A percentile compares a stretch with the other conserved stretches of the same genome.
phyloP scores from a whole-genome alignment of 495 filamentous ascomycete genomes.

The Trichoderma virens region DNA sequence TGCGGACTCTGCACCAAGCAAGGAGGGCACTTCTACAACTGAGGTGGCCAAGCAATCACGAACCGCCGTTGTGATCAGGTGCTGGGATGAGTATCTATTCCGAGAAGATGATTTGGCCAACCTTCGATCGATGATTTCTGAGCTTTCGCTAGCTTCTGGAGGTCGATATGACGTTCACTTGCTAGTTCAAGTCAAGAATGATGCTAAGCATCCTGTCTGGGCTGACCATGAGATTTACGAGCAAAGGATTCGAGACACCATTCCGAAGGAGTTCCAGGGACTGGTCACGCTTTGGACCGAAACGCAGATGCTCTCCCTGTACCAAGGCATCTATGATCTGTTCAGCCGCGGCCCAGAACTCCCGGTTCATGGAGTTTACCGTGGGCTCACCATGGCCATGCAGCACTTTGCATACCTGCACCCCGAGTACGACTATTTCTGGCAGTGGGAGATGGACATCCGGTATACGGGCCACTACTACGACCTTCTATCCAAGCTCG shows the following conservation, averaged over 20 bases:
- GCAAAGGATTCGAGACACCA: conserved; percentile 51
- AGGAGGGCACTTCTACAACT: neutral
- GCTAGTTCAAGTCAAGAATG: conserved; percentile 66
- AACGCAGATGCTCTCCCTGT: conserved; percentile 80
- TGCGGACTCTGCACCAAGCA: too few relatives aligned
- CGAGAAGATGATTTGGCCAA: conserved; percentile 60
- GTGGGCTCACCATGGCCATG: conserved; percentile 85
- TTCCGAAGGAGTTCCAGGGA: conserved; percentile 81
- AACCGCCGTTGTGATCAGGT: conserved; percentile 67
- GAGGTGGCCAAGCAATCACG: conserved; percentile 30
- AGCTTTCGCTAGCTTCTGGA: conserved; percentile 66
- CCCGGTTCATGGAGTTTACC: conserved; percentile 84
- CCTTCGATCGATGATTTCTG: conserved; percentile 66
- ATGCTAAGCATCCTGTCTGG: conserved; percentile 56
- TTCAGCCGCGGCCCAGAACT: conserved; percentile 56
- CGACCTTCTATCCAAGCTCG: conserved; percentile 70
- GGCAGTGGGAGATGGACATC: conserved; percentile 99
- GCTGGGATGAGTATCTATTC: conserved; percentile 66
- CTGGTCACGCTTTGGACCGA: conserved; percentile 90
- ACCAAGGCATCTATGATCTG: conserved; percentile 71
- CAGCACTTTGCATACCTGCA: conserved; percentile 87
- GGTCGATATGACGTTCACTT: conserved; percentile 77
- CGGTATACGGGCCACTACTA: conserved; percentile 96
- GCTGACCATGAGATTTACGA: conserved; percentile 51
- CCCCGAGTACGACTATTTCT: conserved; percentile 90